phyloP scores from a whole-genome alignment of 768 basidiomycete species.

The Tulasnella sp. region DNA sequence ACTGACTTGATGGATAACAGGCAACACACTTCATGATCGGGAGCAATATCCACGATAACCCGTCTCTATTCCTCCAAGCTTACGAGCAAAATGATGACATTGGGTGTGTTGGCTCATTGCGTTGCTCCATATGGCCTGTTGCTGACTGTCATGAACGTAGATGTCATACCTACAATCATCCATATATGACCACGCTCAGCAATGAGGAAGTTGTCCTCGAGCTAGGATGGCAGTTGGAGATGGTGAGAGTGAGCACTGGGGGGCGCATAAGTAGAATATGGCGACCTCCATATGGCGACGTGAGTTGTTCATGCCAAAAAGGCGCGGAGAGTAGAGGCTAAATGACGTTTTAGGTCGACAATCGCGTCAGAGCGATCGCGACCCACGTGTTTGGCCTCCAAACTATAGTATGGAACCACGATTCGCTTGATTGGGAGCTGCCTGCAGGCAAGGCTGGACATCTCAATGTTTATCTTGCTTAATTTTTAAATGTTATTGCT shows the following conservation, averaged over 20 bases:
- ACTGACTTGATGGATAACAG: too few relatives aligned
- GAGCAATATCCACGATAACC: conserved; percentile 26
- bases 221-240: conserved; percentile 31
- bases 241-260: conserved; percentile 28
- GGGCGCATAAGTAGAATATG: conserved; percentile 30
- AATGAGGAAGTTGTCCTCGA: conserved; percentile 32
- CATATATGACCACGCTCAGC: conserved; percentile 31
- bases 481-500: neutral
- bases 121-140: neutral
- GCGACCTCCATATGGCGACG: conserved; percentile 24
- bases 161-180: conserved; percentile 29
- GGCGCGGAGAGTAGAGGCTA: too few relatives aligned
- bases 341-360: conserved; percentile 31
- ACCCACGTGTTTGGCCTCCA: conserved; percentile 31
- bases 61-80: conserved; percentile 23
- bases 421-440: conserved; percentile 20
- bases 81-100: conserved; percentile 22
- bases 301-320: conserved; percentile 7
- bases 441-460: neutral
- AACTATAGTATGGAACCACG: conserved; percentile 31
- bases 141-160: conserved; percentile 19
- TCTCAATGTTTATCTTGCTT: neutral
- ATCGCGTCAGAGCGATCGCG: conserved; percentile 33
- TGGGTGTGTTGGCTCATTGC: neutral
- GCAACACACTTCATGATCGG: conserved; percentile 33